Conservation (phyloP, 805 yeast genomes). For the Kurtzmaniella fragi region DNA sequence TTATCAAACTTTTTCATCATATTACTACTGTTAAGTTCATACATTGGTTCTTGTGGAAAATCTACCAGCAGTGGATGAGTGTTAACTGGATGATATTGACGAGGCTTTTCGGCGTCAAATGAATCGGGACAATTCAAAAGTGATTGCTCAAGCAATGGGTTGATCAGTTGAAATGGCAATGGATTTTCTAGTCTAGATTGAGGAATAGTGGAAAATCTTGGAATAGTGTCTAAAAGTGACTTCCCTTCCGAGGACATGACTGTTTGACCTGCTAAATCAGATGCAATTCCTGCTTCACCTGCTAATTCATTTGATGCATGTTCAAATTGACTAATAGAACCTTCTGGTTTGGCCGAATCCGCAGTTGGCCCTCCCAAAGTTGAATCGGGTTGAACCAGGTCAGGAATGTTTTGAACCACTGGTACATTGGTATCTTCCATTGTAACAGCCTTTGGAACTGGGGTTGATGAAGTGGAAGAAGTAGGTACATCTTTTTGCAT, state of each 20-base stretch:
- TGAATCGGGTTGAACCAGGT: conserved; percentile 7
- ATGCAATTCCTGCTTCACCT: conserved; percentile 3
- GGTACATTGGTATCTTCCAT: conserved; percentile 23
- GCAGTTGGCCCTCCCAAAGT: conserved; percentile 8
- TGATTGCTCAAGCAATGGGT: conserved; percentile 67
- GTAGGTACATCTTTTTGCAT: conserved; percentile 1
- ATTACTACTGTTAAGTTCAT: conserved; percentile 56
- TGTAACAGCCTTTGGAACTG: conserved; percentile 19
- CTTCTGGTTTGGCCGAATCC: conserved; percentile 1
- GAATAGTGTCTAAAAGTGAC: conserved; percentile 17
- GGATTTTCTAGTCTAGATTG: conserved; percentile 47
- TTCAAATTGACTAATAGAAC: conserved; percentile 1
- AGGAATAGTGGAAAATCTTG: conserved; percentile 21
- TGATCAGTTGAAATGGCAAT: conserved; percentile 48
- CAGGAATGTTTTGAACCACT: conserved; percentile 12
- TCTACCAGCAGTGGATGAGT: conserved; percentile 88
- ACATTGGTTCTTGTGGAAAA: conserved; percentile 83
- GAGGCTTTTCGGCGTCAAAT: conserved; percentile 80
- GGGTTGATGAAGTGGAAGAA: conserved; percentile 7
- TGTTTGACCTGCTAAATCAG: conserved; percentile 14
- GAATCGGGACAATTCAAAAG: conserved; percentile 91
- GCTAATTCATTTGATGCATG: neutral
- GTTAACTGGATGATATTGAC: conserved; percentile 66
- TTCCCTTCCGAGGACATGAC: conserved; percentile 10
- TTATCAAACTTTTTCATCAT: conserved; percentile 69